Conservation (phyloP, 75 land plant species). For the Ceratopteris richardii region DNA sequence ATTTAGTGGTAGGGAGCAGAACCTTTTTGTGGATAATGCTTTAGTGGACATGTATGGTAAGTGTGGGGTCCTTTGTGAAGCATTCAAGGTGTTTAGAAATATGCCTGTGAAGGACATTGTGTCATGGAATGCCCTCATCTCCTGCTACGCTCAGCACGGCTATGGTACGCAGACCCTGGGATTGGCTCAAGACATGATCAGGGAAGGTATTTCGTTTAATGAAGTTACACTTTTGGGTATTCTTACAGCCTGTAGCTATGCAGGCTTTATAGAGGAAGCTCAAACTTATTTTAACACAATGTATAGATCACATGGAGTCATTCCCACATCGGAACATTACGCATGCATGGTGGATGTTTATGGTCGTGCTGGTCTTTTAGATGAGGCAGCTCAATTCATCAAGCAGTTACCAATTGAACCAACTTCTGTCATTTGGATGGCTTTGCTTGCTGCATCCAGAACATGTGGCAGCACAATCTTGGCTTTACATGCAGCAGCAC, state of each 20-base stretch:
- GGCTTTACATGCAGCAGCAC: slow-evolving; percentile 8
- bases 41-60: slow-evolving; percentile 41
- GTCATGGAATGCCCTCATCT: slow-evolving; percentile 29
- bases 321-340: slow-evolving; percentile 10
- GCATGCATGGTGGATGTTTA: slow-evolving; percentile 19
- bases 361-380: slow-evolving; percentile 10
- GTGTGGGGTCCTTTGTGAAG: slow-evolving; percentile 27
- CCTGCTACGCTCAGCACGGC: slow-evolving; percentile 30
- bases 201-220: slow-evolving; percentile 22
- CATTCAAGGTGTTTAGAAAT: slow-evolving; percentile 12
- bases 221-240: slow-evolving; percentile 33
- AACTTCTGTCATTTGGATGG: slow-evolving; percentile 9
- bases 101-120: slow-evolving; percentile 27
- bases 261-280: slow-evolving; percentile 15
- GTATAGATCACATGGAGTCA: slow-evolving; percentile 1
- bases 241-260: slow-evolving; percentile 25
- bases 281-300: slow-evolving; percentile 6
- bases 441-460: slow-evolving; percentile 19
- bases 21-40: slow-evolving; percentile 36
- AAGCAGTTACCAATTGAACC: slow-evolving; percentile 16
- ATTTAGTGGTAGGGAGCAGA: slow-evolving; percentile 11
- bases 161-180: slow-evolving; percentile 19
- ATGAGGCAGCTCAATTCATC: slow-evolving; percentile 13
- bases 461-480: slow-evolving; percentile 6
- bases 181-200: slow-evolving; percentile 14